Evolutionary conservation across 208 protist species (phyloP).

Genomic region (Trypanosoma rangeli): DNA sequence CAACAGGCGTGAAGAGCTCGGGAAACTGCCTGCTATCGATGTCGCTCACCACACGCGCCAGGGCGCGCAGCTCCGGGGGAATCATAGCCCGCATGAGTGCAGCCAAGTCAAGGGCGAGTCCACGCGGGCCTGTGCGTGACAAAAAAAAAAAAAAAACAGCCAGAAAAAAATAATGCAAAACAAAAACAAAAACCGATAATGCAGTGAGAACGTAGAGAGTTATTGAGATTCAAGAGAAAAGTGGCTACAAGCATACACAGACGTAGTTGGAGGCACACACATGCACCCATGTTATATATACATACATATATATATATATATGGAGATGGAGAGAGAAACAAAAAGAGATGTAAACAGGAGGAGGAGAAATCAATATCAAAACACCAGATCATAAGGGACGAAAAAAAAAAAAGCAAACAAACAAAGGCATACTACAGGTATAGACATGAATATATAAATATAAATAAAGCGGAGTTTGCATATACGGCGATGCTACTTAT

Average conservation of each 20-base stretch:
- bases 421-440: not conserved
- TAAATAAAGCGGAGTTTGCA: not conserved
- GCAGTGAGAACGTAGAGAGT: not conserved
- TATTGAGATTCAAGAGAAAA: not conserved
- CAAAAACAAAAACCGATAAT: slow-evolving; percentile 15
- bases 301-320: slow-evolving; percentile 16
- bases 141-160: slow-evolving; percentile 7
- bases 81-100: slow-evolving; percentile 31
- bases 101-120: not conserved
- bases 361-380: not conserved
- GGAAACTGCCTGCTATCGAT: slow-evolving; percentile 60
- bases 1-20: slow-evolving; percentile 38
- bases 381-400: not conserved
- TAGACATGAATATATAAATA: not conserved
- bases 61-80: slow-evolving; percentile 68
- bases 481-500: slow-evolving; percentile 2
- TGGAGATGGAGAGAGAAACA: not conserved
- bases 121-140: not conserved
- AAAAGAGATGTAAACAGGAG: slow-evolving; percentile 5
- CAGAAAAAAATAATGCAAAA: slow-evolving; percentile 13
- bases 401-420: not conserved
- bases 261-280: not conserved
- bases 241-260: not conserved
- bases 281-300: slow-evolving; percentile 9
- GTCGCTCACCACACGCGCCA: slow-evolving; percentile 59